Percentiles rank a stretch among this genome's conserved stretches.
Conservation (phyloP, 257 asterid genomes). For the Cynanchum wilfordii region DNA sequence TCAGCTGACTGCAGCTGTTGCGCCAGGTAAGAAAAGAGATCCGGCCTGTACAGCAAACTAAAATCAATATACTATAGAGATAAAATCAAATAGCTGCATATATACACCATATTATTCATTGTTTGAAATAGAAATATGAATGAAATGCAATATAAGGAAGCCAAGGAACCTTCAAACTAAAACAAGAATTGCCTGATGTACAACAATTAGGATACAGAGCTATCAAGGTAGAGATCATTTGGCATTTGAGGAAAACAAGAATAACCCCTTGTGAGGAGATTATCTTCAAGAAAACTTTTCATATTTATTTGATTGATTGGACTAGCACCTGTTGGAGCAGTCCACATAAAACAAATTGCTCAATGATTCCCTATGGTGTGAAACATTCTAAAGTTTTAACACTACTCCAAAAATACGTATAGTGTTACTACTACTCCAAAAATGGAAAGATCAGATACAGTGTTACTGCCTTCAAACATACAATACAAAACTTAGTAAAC, state of each 20-base stretch:
- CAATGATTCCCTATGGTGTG: not conserved
- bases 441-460: no score
- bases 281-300: not conserved
- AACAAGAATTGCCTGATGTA: not conserved
- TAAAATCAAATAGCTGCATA: not conserved
- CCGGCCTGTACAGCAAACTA: constrained; percentile 69
- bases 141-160: not conserved
- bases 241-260: not conserved
- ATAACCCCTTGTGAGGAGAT: not conserved
- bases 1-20: constrained; percentile 87
- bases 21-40: constrained; percentile 81
- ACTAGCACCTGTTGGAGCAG: not conserved
- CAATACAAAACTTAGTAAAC: not conserved
- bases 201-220: not conserved
- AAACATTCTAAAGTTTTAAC: not conserved
- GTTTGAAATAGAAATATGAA: not conserved
- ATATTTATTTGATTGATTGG: not conserved
- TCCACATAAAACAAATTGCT: not conserved
- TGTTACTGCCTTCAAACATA: not conserved
- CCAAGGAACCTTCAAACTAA: constrained; percentile 2
- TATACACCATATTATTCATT: not conserved
- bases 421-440: not conserved
- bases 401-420: not conserved
- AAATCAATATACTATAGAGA: not conserved
- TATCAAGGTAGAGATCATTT: not conserved